Base-by-base conservation (phyloP, 768 basidiomycete genomes). In the Cystoderma amianthinum region DNA sequence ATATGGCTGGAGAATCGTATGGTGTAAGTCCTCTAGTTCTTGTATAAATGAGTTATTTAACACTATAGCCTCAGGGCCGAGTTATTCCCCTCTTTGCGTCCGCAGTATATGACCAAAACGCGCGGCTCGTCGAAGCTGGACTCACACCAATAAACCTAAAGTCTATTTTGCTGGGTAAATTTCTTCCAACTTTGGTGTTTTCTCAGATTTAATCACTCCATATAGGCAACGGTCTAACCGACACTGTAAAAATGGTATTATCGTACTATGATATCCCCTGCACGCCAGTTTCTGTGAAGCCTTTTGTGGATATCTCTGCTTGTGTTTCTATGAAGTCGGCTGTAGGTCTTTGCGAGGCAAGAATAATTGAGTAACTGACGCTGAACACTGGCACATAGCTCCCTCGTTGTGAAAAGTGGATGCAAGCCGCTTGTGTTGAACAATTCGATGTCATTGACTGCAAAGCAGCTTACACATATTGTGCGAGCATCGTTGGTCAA, bases 71-170 rank as follows among this genome's bases (percentile, higher is more conserved):
- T 38, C 38, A 83, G 82, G 82, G 83, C 3, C 74, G 79, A 9
- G 84, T 85, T 51, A 63, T 86, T 1, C 84, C 82, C 0, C 62
- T 85, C 1, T 91, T 90, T 47, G 88, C 86, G 0, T 72, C 83
- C 13, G 80, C 81, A 19, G 77, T 91, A 9, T 74, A 81, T 37
- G 88, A 91, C 58, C 76, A 82, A 48, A 90, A 92, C 57, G 51
- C 59, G 36, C 54, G 64, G 19, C 65, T 83, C 9, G 57, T 65
- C 32, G 57, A 68, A 13, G 74, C 64, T 7, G 82, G 71, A 56
- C 10, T 81, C 69, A 45, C 72, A 59, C 50, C 67, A 47, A 49
- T 90, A 46, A 88, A 89, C 55, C 64, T 90, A 2, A 63, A 74
- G 42, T 82, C 77, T 43, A 69, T 85, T n/a, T 63, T 89, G 56